Evolutionary conservation across 345 rosid genomes (phyloP), one percentile per base, ranked within the genome.

Genomic region (Eucalyptus fibrosa): DNA sequence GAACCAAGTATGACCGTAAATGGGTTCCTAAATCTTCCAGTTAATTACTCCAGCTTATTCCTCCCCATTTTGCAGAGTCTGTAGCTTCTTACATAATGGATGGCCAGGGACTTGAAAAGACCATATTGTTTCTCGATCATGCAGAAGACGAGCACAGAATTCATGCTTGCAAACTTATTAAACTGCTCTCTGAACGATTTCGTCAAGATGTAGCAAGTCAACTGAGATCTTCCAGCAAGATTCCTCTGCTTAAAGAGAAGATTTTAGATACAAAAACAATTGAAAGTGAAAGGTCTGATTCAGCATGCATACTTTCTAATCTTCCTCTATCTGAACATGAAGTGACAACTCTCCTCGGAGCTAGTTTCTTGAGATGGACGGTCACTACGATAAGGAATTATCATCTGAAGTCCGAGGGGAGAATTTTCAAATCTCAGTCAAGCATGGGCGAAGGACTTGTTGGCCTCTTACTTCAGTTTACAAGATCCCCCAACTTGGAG

Each of bases 381-480:
- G 89, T 92, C 37, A 69, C 50, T 62, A 59, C 83, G 81, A 89
- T 93, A 28, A 86, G 87, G 87, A 89, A 47, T 86, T 89, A 90
- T 87, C 90, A 87, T 65, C 81, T 17, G 6, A 67, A 77, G 67
- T 26, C 91, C 60, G 90, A 87, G 12, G 86, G 85, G 85, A 77
- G 85, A 40, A 40, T 42, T 77, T 40, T 21, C 85, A 77, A 56
- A 59, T 81, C 91, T 30, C 50, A 88, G 72, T 87, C 92, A 88
- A 92, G 92, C 91, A 91, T 92, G 90, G 77, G 85, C 47, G 92
- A 93, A 89, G 95, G 94, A 86, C 92, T 93, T 45, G 86, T 92
- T 50, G 94, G 95, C 83, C 89, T 93, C 83, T 88, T 93, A 72
- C 89, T 92, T 89, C 94, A 91, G 88, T 92, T 91, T 86, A 92